Evolutionary conservation across 2,329 filamentous ascomycete genomes (phyloP).

Genomic region (Pseudocercospora musae): DNA sequence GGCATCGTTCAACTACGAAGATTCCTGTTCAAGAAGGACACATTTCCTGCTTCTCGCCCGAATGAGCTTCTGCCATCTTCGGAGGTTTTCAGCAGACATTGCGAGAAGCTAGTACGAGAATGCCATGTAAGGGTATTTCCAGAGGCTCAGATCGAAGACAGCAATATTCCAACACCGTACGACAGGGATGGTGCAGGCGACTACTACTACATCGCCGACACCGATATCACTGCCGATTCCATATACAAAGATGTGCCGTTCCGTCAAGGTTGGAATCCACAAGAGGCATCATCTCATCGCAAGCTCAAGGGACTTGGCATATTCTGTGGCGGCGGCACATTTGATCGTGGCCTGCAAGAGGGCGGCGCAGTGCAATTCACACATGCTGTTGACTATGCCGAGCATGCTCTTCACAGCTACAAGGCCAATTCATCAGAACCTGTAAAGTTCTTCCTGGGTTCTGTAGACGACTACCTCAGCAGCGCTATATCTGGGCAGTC

Average conservation of each 20-base stretch:
- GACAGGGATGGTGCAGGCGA: slow-evolving; percentile 62
- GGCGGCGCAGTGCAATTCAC: slow-evolving; percentile 62
- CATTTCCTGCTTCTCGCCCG: slow-evolving; percentile 31
- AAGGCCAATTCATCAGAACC: slow-evolving; percentile 59
- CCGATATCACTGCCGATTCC: background rate
- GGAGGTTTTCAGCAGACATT: slow-evolving; percentile 35
- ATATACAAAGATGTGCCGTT: slow-evolving; percentile 1
- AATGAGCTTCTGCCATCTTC: slow-evolving; percentile 62
- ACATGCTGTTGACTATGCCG: slow-evolving; percentile 66
- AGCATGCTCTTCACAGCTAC: slow-evolving; percentile 66
- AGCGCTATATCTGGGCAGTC: slow-evolving; percentile 52
- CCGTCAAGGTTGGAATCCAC: slow-evolving; percentile 41
- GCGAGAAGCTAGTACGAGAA: slow-evolving; percentile 47
- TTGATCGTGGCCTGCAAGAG: slow-evolving; percentile 74
- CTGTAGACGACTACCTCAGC: slow-evolving; percentile 65
- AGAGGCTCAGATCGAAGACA: slow-evolving; percentile 19
- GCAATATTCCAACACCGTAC: slow-evolving; percentile 61
- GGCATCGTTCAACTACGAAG: slow-evolving; percentile 17
- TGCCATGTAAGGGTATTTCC: slow-evolving; percentile 60
- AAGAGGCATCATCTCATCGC: background rate
- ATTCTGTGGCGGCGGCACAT: slow-evolving; percentile 74
- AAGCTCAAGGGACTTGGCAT: slow-evolving; percentile 59
- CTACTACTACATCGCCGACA: slow-evolving; percentile 50
- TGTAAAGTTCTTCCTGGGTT: slow-evolving; percentile 62
- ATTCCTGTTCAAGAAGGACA: slow-evolving; percentile 8